Percentiles rank a stretch among this genome's conserved stretches.
These are phyloP conservation scores for Hapsidospora chrysogenum DNA, from an alignment of 495 filamentous ascomycete species.

Conservation along the genomic window DNA sequence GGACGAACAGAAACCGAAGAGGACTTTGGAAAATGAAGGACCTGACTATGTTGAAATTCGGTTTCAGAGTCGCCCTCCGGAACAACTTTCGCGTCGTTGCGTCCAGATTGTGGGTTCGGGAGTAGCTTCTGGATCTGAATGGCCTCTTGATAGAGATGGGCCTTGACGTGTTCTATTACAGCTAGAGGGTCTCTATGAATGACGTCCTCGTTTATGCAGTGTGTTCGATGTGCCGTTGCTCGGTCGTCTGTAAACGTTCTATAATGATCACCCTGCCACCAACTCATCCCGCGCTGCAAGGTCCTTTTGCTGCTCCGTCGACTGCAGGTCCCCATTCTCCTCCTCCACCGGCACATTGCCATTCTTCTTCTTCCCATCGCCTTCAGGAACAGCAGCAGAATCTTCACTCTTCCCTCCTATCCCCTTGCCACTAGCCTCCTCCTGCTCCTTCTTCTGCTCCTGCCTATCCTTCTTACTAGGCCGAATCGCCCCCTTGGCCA, in stretches of 20 bases:
- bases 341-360: neutral
- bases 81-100: too few relatives aligned
- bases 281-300: neutral
- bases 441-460: slow-evolving; percentile 15
- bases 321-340: neutral
- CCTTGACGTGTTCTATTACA: neutral
- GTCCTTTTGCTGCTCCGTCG: slow-evolving; percentile 1
- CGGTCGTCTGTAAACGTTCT: neutral
- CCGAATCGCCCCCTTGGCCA: slow-evolving; percentile 61
- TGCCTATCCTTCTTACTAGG: slow-evolving; percentile 38
- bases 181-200: neutral
- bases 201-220: neutral
- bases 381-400: neutral
- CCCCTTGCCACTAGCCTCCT: neutral
- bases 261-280: neutral
- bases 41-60: neutral
- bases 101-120: too few relatives aligned
- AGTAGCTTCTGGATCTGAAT: too few relatives aligned
- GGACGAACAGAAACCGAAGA: neutral
- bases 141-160: neutral
- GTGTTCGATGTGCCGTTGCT: neutral
- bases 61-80: too few relatives aligned
- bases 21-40: neutral
- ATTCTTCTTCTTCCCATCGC: neutral
- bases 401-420: neutral